Evolutionary conservation across 805 yeast genomes (phyloP), one percentile per base, ranked within the genome.

Genomic region (Schwanniomyces polymorphus): DNA sequence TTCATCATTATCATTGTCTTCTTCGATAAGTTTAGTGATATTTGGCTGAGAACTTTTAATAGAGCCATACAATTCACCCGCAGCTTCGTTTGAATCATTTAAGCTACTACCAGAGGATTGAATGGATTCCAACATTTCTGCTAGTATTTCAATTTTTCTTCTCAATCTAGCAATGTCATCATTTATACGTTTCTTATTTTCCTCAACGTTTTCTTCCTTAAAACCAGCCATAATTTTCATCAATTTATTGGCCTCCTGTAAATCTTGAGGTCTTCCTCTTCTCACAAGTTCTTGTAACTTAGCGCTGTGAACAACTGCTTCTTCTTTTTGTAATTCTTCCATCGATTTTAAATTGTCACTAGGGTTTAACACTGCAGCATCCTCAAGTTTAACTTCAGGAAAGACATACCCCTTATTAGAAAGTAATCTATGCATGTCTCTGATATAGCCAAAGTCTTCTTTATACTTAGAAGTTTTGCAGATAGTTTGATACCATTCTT

Each of bases 201-300:
- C 88, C 45, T 82, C 81, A 16, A 79, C 72, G 50, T 84, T 81
- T 63, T 91, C 97, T 59, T 88, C 90, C 65, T 88, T 88, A 74
- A 90, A 94, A 5, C 99, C 99, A 5, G 98, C 96, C 97, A 94
- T 91, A 56, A 94, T 83, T 65, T 92, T 91, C 99, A 94, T 94
- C 66, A 94, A 78, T 57, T 88, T 89, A 67, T 94, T 94, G 38
- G 99, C 99, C 67, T 94, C 99, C 58, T 86, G 88, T 61, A 94
- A 79, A 69, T 94, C 99, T 53, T 85, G 88, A 6, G 99, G 98
- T 65, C 88, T 86, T 37, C 98, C 99, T 58, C 97, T 80, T 69
- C 98, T 84, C 52, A 94, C 88, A 52, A 94, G 78, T 67, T 94
- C 99, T 69, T 94, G 99, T 54, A 94, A 79, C 70, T 94, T 94